Conservation (phyloP, 2,329 filamentous ascomycete genomes). For the Cytospora leucostoma region DNA sequence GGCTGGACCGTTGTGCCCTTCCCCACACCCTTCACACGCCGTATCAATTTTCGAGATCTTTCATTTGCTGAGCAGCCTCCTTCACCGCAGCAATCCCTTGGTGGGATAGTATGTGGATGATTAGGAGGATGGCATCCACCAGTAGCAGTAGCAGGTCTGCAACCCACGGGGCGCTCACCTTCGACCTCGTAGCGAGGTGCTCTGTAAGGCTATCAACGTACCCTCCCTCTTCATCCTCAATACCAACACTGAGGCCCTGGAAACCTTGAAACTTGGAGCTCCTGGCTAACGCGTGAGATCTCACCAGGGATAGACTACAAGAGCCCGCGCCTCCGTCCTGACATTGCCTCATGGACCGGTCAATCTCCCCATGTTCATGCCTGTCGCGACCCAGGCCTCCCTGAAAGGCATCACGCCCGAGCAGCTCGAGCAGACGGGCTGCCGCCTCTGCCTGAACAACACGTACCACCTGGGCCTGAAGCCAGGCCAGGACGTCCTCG, state of each 20-base stretch:
- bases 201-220: conserved; percentile 60
- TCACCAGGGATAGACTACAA: conserved; percentile 69
- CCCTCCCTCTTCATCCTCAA: not conserved
- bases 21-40: not conserved
- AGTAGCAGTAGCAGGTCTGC: conserved; percentile 28
- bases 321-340: conserved; percentile 85
- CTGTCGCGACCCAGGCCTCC: conserved; percentile 93
- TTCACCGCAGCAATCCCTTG: not conserved
- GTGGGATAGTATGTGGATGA: conserved; percentile 29
- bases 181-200: conserved; percentile 36
- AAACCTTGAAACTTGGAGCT: not conserved
- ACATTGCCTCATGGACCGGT: conserved; percentile 91
- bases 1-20: not conserved
- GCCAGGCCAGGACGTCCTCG: conserved; percentile 86
- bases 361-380: conserved; percentile 94
- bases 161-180: conserved; percentile 36
- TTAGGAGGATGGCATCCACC: conserved; percentile 33
- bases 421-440: conserved; percentile 86
- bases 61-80: not conserved
- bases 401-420: conserved; percentile 92
- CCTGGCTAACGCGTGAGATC: conserved; percentile 16
- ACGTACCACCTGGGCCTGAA: conserved; percentile 96
- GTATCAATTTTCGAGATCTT: not conserved
- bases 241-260: no score
- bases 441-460: conserved; percentile 92